These are phyloP conservation scores for Incumbomyces lentus DNA, from an alignment of 2,329 filamentous ascomycete species.

Conservation along the genomic window DNA sequence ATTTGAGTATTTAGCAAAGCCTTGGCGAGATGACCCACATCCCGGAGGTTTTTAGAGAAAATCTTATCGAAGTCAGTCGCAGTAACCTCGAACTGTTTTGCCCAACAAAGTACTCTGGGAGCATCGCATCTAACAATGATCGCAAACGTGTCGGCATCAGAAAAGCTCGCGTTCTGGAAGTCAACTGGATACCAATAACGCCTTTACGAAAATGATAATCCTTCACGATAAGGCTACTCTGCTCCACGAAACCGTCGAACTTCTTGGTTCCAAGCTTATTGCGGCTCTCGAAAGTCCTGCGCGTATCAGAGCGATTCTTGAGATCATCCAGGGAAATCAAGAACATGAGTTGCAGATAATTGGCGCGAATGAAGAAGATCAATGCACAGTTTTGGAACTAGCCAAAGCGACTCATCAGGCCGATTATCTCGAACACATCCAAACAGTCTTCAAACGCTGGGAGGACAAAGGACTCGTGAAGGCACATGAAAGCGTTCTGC, in stretches of 20 bases:
- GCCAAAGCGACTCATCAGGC: conserved; percentile 13
- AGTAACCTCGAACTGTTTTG: neutral
- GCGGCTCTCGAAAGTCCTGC: conserved; percentile 18
- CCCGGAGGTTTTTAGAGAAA: neutral
- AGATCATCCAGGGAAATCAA: conserved; percentile 10
- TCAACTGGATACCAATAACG: neutral
- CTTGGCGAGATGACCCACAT: conserved; percentile 7
- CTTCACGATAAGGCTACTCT: conserved; percentile 20
- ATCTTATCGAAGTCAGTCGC: neutral
- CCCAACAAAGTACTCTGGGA: neutral
- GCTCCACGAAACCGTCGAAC: conserved; percentile 19
- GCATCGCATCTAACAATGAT: neutral
- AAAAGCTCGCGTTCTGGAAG: neutral
- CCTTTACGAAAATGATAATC: conserved; percentile 15
- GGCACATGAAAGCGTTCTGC: conserved; percentile 14
- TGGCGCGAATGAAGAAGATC: conserved; percentile 5
- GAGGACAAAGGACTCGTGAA: conserved; percentile 14
- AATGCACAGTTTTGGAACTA: conserved; percentile 5
- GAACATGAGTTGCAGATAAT: conserved; percentile 12
- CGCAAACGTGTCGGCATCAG: neutral
- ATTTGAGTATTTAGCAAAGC: neutral
- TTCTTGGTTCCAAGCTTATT: conserved; percentile 17
- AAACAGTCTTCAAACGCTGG: conserved; percentile 16
- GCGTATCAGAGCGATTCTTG: conserved; percentile 18
- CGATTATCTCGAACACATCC: conserved; percentile 17